Base-by-base conservation (phyloP, 164 flowering plant genomes). In the Taxillus chinensis region DNA sequence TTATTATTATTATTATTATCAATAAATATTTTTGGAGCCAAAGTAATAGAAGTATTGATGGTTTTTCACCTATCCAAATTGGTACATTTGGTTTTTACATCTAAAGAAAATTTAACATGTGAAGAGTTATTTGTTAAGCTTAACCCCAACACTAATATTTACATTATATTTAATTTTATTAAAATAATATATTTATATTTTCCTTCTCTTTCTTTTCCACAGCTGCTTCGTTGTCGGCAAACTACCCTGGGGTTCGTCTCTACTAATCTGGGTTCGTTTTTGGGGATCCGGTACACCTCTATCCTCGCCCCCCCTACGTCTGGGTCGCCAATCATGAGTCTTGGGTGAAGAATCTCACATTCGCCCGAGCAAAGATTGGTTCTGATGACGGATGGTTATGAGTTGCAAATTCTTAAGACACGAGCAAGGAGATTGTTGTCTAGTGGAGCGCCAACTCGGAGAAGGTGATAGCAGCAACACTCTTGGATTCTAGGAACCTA, bases 261-360 rank as follows among this genome's bases (percentile, higher is more conserved):
- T 61, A 14, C 72, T 4, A 64, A 72, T 56, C 52, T 78, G 13
- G 67, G 46, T 39, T 80, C 80, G 80, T 89, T 83, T 64, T 55
- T 85, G 45, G 92, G 89, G 2, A 82, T 89, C 39, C 73, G 82
- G 82, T 86, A 80, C 72, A 66, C 82, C 57, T 72, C 87, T 6
- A 75, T 87, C n/a, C 83, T 90, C 2, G 70, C 82, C 14, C 84
- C 75, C 0, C 86, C 15, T 81, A 78, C 59, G 84, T 90, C 43
- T 90, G 97, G 97, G 89, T 90, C 41, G 97, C 95, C 3, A 87
- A 90, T 67, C 81, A 92, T 2, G 78, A 71, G 9, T 67, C 58
- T 0, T 86, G 92, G 12, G 56, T 79, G 45, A 70, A 46, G 43
- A 69, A 71, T 59, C 56, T 58, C 2, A 45, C 64, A 7, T 62